Evolutionary conservation across 495 filamentous ascomycete genomes (phyloP).

Genomic region (Aspergillus mulundensis): DNA sequence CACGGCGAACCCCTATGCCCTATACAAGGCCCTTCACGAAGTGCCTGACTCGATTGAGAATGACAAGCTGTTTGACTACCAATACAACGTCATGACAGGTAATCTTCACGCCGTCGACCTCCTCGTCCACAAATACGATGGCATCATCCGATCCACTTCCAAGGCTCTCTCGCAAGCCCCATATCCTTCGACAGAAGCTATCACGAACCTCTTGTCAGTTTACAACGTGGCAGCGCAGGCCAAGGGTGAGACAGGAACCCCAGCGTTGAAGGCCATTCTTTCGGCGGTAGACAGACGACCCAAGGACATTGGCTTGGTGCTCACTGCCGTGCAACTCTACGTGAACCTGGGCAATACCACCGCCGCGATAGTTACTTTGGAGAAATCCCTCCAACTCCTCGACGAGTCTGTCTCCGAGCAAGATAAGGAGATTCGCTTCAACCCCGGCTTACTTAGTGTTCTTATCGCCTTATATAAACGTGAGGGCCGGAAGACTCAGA

Average conservation of each 20-base stretch:
- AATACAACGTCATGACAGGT: slow-evolving; percentile 60
- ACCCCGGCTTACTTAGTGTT: slow-evolving; percentile 81
- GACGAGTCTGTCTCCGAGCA: slow-evolving; percentile 59
- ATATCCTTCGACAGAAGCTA: slow-evolving; percentile 52
- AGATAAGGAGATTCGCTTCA: slow-evolving; percentile 68
- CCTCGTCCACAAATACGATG: slow-evolving; percentile 71
- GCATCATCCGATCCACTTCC: slow-evolving; percentile 63
- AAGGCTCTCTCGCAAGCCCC: slow-evolving; percentile 51
- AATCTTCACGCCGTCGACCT: slow-evolving; percentile 72
- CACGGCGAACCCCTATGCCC: slow-evolving; percentile 69
- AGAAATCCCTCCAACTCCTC: slow-evolving; percentile 68
- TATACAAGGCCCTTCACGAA: slow-evolving; percentile 63
- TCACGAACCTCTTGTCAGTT: slow-evolving; percentile 62
- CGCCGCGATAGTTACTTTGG: slow-evolving; percentile 70
- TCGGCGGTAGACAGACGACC: slow-evolving; percentile 73
- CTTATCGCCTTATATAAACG: slow-evolving; percentile 75
- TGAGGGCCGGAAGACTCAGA: slow-evolving; percentile 71
- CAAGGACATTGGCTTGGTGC: slow-evolving; percentile 74
- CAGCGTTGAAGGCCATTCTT: slow-evolving; percentile 68
- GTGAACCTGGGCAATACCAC: slow-evolving; percentile 68
- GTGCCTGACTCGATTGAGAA: slow-evolving; percentile 54
- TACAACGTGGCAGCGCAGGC: slow-evolving; percentile 77
- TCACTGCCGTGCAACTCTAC: slow-evolving; percentile 84
- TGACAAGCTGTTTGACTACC: slow-evolving; percentile 74
- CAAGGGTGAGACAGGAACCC: slow-evolving; percentile 57